These are phyloP conservation scores for Ophiostoma fasciatum DNA, from an alignment of 2,329 filamentous ascomycete species.

Conservation along the genomic window DNA sequence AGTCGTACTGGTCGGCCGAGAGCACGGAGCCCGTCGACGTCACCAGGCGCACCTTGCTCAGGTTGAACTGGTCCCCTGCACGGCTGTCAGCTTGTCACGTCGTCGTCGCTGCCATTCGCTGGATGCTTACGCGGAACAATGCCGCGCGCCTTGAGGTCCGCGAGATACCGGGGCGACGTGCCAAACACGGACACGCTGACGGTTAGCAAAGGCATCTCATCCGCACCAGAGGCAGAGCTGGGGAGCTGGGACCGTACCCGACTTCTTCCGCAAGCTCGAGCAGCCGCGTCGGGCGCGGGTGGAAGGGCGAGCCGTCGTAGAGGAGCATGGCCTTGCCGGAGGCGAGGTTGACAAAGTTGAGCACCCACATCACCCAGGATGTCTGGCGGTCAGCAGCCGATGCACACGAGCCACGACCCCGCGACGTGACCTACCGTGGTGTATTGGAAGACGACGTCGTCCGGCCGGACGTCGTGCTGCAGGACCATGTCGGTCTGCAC, in stretches of 20 bases:
- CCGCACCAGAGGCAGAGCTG: too few species aligned
- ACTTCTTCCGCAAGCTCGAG: constrained; percentile 8
- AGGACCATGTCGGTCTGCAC: constrained; percentile 7
- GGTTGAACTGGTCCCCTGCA: not conserved
- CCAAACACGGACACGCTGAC: constrained; percentile 19
- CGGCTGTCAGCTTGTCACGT: not conserved
- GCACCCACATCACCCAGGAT: constrained; percentile 10
- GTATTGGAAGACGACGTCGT: constrained; percentile 8
- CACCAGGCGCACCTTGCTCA: constrained; percentile 16
- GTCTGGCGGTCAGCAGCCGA: not conserved
- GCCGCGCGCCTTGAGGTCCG: constrained; percentile 24
- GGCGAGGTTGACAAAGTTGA: constrained; percentile 7
- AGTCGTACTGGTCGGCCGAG: constrained; percentile 26
- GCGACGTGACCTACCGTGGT: constrained; percentile 4
- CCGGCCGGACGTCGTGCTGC: constrained; percentile 5
- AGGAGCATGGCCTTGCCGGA: constrained; percentile 8
- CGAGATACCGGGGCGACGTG: constrained; percentile 26
- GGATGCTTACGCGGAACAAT: constrained; percentile 17
- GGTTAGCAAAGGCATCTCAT: not conserved
- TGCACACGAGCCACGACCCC: not conserved
- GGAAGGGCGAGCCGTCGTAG: constrained; percentile 13
- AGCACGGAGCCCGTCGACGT: constrained; percentile 30
- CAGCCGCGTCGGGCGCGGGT: constrained; percentile 4
- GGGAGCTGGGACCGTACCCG: constrained; percentile 5
- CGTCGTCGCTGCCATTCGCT: too few species aligned